Evolutionary conservation across 495 filamentous ascomycete species (phyloP), one percentile per base, ranked within the genome.

Genomic region (Extremus antarcticus): DNA sequence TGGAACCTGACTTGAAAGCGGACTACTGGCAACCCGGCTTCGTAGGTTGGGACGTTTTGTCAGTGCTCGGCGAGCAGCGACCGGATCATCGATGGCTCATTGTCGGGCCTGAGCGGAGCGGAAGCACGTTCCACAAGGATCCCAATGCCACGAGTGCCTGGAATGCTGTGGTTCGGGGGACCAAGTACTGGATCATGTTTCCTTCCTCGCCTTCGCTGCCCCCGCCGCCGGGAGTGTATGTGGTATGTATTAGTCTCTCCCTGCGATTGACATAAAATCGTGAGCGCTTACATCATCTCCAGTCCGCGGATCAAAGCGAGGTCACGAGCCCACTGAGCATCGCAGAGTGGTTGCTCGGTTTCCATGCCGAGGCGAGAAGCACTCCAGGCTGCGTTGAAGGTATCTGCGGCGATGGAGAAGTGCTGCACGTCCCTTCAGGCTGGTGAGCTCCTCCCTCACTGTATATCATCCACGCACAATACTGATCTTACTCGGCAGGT

Each of bases 111-210:
- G 80, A 83, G 57, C 77, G 90, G 29, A 94, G 89, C 63, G 92
- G 92, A 17, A 95, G 89, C 62, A 95, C 90, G 8, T 96, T 95
- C 62, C 92, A 98, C 74, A 96, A 96, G 65, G 84, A 86, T 58
- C 82, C 82, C 0, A 87, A 85, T 64, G 81, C 76, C 17, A 84
- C 77, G 53, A 90, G 86, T 59, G 92, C 92, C 1, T 98, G 92
- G 92, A 98, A 98, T 66, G 91, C 92, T 0, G 90, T 97, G 16
- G 68, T 98, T 29, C 77, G 84, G 51, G 92, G 92, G 16, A 82
- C 85, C 19, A 98, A 98, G 68, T 98, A 97, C 73, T 98, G 92
- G 92, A 94, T 98, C 58, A 94, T 89, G 85, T 91, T 96, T 74
- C 81, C 92, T 46, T 72, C 83, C 0, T 74, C 76, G 16, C 68